These are phyloP conservation scores for Talaromyces liani DNA, from an alignment of 495 filamentous ascomycete genomes.

Conservation along the genomic window DNA sequence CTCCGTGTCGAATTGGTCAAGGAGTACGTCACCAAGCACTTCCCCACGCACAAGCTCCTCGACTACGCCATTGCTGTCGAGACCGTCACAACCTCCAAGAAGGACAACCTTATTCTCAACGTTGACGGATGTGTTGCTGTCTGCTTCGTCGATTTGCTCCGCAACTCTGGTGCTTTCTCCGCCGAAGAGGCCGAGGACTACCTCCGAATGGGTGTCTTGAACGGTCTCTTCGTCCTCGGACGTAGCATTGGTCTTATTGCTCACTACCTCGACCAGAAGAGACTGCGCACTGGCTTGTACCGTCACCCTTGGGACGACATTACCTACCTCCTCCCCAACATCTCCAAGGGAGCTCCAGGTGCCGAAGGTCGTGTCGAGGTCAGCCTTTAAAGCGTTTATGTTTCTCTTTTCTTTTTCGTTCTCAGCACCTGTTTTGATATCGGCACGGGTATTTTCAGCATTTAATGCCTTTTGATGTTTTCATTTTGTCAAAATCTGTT, in stretches of 20 bases:
- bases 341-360: constrained; percentile 65
- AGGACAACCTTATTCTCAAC: constrained; percentile 99
- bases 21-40: constrained; percentile 95
- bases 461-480: constrained; percentile 22
- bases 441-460: constrained; percentile 5
- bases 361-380: constrained; percentile 90
- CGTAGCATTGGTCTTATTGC: constrained; percentile 97
- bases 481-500: constrained; percentile 20
- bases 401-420: constrained; percentile 13
- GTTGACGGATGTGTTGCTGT: constrained; percentile 97
- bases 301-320: constrained; percentile 98
- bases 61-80: constrained; percentile 98
- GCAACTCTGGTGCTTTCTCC: constrained; percentile 93
- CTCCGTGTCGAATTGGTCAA: constrained; percentile 98
- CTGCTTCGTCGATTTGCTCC: constrained; percentile 95
- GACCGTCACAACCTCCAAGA: constrained; percentile 97
- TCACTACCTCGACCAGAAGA: constrained; percentile 99
- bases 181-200: constrained; percentile 50
- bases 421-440: constrained; percentile 6
- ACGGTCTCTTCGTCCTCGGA: constrained; percentile 97
- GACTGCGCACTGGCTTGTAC: constrained; percentile 94
- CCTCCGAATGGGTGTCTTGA: constrained; percentile 88
- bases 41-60: constrained; percentile 92
- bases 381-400: constrained; percentile 44
- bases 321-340: constrained; percentile 85